These are phyloP conservation scores for Immersiella caudata DNA, from an alignment of 495 filamentous ascomycete species.

Conservation along the genomic window DNA sequence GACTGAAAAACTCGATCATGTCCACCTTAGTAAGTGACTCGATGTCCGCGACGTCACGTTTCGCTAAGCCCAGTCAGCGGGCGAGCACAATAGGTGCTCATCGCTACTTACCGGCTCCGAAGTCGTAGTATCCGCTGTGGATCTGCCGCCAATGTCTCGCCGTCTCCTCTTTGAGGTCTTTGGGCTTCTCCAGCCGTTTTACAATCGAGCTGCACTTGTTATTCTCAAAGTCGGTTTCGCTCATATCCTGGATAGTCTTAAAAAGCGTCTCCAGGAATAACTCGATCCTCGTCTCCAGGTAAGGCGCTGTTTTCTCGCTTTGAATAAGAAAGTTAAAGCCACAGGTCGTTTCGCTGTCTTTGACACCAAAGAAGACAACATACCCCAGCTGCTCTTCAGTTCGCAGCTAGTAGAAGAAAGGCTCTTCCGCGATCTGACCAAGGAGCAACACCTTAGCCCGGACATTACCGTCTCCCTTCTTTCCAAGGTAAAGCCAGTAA, in stretches of 20 bases:
- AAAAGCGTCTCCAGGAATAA: slow-evolving; percentile 71
- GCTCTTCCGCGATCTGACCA: slow-evolving; percentile 91
- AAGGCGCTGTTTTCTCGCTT: slow-evolving; percentile 80
- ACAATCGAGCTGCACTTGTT: slow-evolving; percentile 90
- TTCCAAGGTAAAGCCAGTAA: slow-evolving; percentile 80
- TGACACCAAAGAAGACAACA: slow-evolving; percentile 83
- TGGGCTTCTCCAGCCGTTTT: slow-evolving; percentile 86
- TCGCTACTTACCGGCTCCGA: slow-evolving; percentile 67
- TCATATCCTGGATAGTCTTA: slow-evolving; percentile 71
- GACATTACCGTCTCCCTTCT: slow-evolving; percentile 64
- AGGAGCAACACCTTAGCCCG: slow-evolving; percentile 79
- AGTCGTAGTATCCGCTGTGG: slow-evolving; percentile 84
- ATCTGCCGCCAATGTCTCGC: slow-evolving; percentile 83
- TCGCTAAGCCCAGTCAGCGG: too few relatives aligned
- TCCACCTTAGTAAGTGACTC: slow-evolving; percentile 75
- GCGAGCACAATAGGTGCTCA: too few relatives aligned
- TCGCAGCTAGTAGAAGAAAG: slow-evolving; percentile 87
- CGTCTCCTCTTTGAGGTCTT: slow-evolving; percentile 87
- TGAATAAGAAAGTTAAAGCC: slow-evolving; percentile 92
- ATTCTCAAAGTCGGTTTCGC: slow-evolving; percentile 80
- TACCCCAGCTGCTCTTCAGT: slow-evolving; percentile 99
- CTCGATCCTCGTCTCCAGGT: slow-evolving; percentile 86
- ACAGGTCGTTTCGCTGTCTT: slow-evolving; percentile 68
- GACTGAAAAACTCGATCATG: slow-evolving; percentile 75
- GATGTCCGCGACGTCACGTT: slow-evolving; percentile 76